Evolutionary conservation across 257 asterid species (phyloP).

Genomic region (Euphrasia confusa): DNA sequence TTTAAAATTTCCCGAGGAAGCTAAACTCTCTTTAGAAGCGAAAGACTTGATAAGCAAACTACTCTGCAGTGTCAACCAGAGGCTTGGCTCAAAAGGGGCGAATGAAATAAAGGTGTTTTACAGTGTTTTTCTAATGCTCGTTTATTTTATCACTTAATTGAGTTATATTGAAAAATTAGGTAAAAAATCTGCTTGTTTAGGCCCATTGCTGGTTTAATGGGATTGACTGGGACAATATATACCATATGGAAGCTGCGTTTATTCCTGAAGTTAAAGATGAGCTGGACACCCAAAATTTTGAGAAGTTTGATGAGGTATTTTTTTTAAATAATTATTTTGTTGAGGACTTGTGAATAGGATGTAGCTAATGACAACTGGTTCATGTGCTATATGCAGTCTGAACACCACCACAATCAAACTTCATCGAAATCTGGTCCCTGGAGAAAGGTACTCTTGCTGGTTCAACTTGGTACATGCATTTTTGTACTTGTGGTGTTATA

Average conservation of each 20-base stretch:
- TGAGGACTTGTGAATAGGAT: slow-evolving; percentile 6
- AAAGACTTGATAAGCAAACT: slow-evolving; percentile 77
- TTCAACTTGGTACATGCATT: slow-evolving; percentile 22
- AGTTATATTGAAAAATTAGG: slow-evolving; percentile 22
- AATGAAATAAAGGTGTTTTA: slow-evolving; percentile 83
- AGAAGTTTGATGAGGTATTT: slow-evolving; percentile 85
- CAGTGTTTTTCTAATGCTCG: slow-evolving; percentile 44
- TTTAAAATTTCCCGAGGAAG: slow-evolving; percentile 92
- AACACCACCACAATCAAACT: slow-evolving; percentile 47
- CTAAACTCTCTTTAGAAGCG: slow-evolving; percentile 70
- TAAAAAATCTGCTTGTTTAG: slow-evolving; percentile 38
- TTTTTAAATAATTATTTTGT: not conserved
- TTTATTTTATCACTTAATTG: slow-evolving; percentile 27
- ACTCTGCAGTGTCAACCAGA: slow-evolving; percentile 77
- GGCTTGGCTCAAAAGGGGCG: slow-evolving; percentile 90
- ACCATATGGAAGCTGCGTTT: slow-evolving; percentile 84
- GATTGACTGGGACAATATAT: slow-evolving; percentile 76
- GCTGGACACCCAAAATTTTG: slow-evolving; percentile 93
- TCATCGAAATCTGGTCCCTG: slow-evolving; percentile 90
- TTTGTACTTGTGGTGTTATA: not conserved
- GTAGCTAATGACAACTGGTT: slow-evolving; percentile 25
- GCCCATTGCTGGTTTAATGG: slow-evolving; percentile 82
- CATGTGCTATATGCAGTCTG: slow-evolving; percentile 49
- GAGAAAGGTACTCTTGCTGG: slow-evolving; percentile 69
- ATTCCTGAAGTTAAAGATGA: slow-evolving; percentile 93